A percentile compares a stretch with the other conserved stretches of the same genome.
Conservation (phyloP, 192 early-diverging fungal genomes). For the Rhizophagus sp. region DNA sequence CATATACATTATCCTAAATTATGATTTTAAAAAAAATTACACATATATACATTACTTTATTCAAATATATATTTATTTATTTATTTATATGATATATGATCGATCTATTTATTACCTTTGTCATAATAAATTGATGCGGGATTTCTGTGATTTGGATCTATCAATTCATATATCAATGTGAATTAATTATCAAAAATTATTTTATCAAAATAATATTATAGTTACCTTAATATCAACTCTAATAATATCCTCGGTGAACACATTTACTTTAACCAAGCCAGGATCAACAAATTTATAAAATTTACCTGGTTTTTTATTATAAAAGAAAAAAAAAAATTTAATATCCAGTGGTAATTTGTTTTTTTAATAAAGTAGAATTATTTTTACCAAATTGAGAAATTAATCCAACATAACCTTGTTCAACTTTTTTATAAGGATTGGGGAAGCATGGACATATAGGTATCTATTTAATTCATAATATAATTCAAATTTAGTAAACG, state of each 20-base stretch:
- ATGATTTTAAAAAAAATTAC: neutral
- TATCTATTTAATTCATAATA: constrained; percentile 26
- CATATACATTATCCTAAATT: constrained; percentile 77
- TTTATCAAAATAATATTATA: neutral
- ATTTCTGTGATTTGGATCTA: constrained; percentile 55
- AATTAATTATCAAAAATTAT: neutral
- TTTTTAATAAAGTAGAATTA: constrained; percentile 39
- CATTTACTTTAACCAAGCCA: constrained; percentile 58
- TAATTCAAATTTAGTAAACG: neutral
- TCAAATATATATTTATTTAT: too few species aligned
- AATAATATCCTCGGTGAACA: constrained; percentile 45
- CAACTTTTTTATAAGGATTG: constrained; percentile 68
- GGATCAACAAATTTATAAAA: constrained; percentile 55
- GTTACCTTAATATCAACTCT: constrained; percentile 48
- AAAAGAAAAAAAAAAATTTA: neutral
- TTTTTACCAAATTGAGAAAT: constrained; percentile 67
- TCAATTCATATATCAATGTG: neutral
- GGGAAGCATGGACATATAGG: constrained; percentile 52
- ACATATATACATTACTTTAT: too few species aligned
- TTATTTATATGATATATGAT: too few species aligned
- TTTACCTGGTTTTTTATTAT: neutral
- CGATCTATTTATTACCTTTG: constrained; percentile 50
- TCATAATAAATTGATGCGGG: constrained; percentile 74
- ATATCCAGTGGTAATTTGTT: neutral
- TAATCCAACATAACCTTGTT: constrained; percentile 72